Evolutionary conservation across 768 basidiomycete species (phyloP).

Genomic region (Collybiopsis luxurians): DNA sequence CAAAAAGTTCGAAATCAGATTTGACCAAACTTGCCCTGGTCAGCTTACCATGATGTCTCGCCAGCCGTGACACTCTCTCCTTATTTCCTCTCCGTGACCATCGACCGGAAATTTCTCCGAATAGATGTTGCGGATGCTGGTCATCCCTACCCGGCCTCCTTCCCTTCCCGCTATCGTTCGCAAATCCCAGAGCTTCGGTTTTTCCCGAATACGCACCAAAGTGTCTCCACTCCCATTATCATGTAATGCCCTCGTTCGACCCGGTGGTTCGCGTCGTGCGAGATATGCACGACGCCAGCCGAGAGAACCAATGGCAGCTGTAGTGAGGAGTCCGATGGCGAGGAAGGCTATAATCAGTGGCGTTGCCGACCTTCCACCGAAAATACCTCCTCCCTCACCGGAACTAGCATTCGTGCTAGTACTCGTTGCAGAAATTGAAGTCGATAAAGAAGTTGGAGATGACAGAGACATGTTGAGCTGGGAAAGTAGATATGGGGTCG

Average conservation of each 20-base stretch:
- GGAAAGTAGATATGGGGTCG: too few relatives aligned
- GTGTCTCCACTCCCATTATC: not conserved
- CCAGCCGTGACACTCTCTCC: conserved; percentile 45
- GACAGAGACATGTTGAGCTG: too few relatives aligned
- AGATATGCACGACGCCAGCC: conserved; percentile 4
- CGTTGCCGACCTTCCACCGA: too few relatives aligned
- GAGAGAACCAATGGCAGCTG: not conserved
- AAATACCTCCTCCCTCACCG: too few relatives aligned
- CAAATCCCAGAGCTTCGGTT: conserved; percentile 2
- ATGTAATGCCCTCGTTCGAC: not conserved
- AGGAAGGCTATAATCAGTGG: not conserved
- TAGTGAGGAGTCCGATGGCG: not conserved
- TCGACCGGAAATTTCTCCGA: not conserved
- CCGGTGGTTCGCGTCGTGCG: not conserved
- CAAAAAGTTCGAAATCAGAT: not conserved
- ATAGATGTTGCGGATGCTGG: not conserved
- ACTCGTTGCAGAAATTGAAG: too few relatives aligned
- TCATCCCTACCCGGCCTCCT: not conserved
- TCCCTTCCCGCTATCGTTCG: conserved; percentile 1
- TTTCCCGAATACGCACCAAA: not conserved
- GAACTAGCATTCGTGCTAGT: too few relatives aligned
- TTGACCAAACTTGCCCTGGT: not conserved
- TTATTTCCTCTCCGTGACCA: conserved; percentile 12
- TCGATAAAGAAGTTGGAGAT: too few relatives aligned
- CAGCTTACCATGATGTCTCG: conserved; percentile 10